Percentiles rank a stretch among this genome's conserved stretches.
phyloP scores from a whole-genome alignment of 371 early-diverging fungal species.

The Rozella allomycis region DNA sequence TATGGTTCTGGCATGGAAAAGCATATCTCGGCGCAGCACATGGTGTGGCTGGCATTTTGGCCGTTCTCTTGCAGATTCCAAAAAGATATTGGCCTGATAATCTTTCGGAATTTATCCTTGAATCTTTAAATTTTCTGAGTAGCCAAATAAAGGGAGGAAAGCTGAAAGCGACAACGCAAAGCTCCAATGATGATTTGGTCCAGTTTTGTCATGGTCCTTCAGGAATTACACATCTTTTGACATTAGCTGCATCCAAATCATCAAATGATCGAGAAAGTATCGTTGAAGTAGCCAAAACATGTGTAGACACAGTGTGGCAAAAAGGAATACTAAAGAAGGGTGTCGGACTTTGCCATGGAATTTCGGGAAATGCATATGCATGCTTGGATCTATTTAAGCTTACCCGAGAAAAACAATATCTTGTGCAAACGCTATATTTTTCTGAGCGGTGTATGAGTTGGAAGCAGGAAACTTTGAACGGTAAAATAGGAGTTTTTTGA shows the following conservation, averaged over 20 bases:
- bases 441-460: slow-evolving; percentile 1
- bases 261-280: slow-evolving; percentile 1
- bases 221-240: slow-evolving; percentile 3
- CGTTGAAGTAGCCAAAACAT: slow-evolving; percentile 2
- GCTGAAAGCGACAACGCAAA: slow-evolving; percentile 1
- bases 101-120: no score
- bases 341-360: slow-evolving; percentile 7
- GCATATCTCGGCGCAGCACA: slow-evolving; percentile 8
- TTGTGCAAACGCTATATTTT: slow-evolving; percentile 1
- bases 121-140: no score
- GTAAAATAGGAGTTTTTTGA: no score
- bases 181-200: slow-evolving; percentile 1
- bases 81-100: no score
- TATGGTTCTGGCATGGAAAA: slow-evolving; percentile 7
- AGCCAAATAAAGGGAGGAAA: no score
- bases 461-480: no score
- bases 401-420: slow-evolving; percentile 2
- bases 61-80: background rate
- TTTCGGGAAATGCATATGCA: slow-evolving; percentile 6
- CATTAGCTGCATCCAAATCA: no score
- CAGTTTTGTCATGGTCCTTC: slow-evolving; percentile 5
- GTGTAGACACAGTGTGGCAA: slow-evolving; percentile 5
- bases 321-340: slow-evolving; percentile 4
- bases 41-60: slow-evolving; percentile 5
- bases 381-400: slow-evolving; percentile 4